Evolutionary conservation across 139 green algal genomes (phyloP).

Genomic region (Dunaliella primolecta): DNA sequence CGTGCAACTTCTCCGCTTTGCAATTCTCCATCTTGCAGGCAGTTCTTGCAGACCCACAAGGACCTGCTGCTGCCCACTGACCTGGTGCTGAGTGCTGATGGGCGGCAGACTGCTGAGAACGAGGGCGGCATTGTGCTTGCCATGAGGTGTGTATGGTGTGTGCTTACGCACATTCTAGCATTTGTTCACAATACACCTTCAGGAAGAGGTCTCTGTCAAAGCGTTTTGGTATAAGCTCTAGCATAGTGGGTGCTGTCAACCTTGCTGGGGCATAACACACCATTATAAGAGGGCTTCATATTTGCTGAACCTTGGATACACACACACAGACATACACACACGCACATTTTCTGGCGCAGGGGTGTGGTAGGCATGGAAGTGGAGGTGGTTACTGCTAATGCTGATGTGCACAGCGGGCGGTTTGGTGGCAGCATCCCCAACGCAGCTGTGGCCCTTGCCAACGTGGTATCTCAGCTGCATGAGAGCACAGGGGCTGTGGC

Average conservation of each 20-base stretch:
- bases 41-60: slow-evolving; percentile 48
- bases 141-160: slow-evolving; percentile 28
- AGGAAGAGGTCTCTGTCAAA: no score
- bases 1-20: no score
- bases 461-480: slow-evolving; percentile 48
- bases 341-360: slow-evolving; percentile 14
- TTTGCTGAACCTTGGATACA: no score
- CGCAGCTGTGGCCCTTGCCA: slow-evolving; percentile 48
- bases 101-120: slow-evolving; percentile 39
- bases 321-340: background rate
- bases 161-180: background rate
- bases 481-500: slow-evolving; percentile 27
- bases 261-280: no score
- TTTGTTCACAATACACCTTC: no score
- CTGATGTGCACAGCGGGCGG: slow-evolving; percentile 65
- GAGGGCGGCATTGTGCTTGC: slow-evolving; percentile 45
- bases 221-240: no score
- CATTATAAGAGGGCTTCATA: no score
- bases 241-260: no score
- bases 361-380: slow-evolving; percentile 53
- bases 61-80: slow-evolving; percentile 38
- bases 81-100: slow-evolving; percentile 62
- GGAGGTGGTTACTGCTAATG: slow-evolving; percentile 41
- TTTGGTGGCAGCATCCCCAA: slow-evolving; percentile 66
- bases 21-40: no score